Base-by-base conservation (phyloP, 768 basidiomycete species). In the Hygrocybe coccinea region DNA sequence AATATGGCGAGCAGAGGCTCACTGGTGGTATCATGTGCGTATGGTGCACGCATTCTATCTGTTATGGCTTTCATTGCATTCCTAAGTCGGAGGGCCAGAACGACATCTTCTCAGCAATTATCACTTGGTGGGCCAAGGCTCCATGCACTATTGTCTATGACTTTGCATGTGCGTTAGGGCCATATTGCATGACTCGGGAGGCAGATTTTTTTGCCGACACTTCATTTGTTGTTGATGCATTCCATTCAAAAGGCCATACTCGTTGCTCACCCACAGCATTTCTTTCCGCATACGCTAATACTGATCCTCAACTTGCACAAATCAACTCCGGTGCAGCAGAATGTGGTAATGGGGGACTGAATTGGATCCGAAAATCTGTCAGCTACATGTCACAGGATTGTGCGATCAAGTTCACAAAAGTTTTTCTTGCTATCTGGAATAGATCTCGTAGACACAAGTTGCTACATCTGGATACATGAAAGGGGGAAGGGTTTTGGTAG, bases 101-200 rank as follows among this genome's bases (percentile, higher is more conserved):
- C 53, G 69, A 75, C 59, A 69, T 74, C 0, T 76, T 76, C 53
- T 72, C 68, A 2, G 73, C 75, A 1, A 59, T 75, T 1, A 60
- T 71, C 15, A 75, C 72, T 1, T 59, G 58, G 2, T 74, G 67
- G 66, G 39, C 58, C 8, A 63, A 24, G 17, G 63, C 70, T 0
- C 71, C 69, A 9, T 56, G 63, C 21, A 39, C 57, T 5, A 54
- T 73, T 5, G 54, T 69, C 12, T 69, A 69, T 41, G 65, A 69
- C 38, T 69, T 66, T 52, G 64, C 61, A 1, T 69, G 67, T 39
- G 65, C 59, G 36, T 59, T 71, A 1, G 68, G 65, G 2, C 67
- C 71, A 8, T 73, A 73, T 49, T 71, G 65, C 56, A 62, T 70
- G 62, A 50, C 60, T 3, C 56, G 62, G 1, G 65, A 67, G 43